These are phyloP conservation scores for Sistotremastrum niveocremeum DNA, from an alignment of 768 basidiomycete genomes.

Conservation along the genomic window DNA sequence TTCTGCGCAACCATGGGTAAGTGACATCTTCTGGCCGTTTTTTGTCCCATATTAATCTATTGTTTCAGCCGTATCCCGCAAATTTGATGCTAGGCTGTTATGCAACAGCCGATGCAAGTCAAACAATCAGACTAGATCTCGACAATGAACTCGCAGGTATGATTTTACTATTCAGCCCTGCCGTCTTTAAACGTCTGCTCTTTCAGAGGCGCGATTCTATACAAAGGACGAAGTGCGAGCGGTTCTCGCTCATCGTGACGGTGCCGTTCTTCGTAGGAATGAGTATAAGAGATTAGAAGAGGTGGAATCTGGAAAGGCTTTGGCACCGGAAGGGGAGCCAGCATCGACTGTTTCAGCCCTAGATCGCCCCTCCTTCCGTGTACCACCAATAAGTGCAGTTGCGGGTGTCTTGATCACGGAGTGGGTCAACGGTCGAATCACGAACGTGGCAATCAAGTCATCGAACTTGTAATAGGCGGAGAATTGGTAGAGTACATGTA, in stretches of 20 bases:
- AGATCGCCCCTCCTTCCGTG: conserved; percentile 44
- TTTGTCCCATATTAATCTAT: not conserved
- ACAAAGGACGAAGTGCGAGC: conserved; percentile 55
- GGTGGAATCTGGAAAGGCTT: conserved; percentile 9
- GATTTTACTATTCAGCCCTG: conserved; percentile 7
- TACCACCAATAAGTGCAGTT: conserved; percentile 69
- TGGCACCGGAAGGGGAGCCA: conserved; percentile 11
- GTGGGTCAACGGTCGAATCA: conserved; percentile 56
- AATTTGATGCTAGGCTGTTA: conserved; percentile 88
- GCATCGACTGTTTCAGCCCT: conserved; percentile 2
- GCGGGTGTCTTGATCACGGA: conserved; percentile 76
- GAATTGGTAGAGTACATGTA: too few species aligned
- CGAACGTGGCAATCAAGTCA: not conserved
- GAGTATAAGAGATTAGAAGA: conserved; percentile 41
- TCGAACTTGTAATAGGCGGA: too few species aligned
- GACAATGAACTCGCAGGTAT: conserved; percentile 91
- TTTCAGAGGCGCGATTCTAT: conserved; percentile 79
- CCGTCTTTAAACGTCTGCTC: too few species aligned
- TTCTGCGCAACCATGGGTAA: conserved; percentile 77
- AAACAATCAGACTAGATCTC: conserved; percentile 71
- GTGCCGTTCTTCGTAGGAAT: conserved; percentile 31
- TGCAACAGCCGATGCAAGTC: conserved; percentile 56
- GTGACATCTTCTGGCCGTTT: conserved; percentile 8
- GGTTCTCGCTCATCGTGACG: conserved; percentile 44
- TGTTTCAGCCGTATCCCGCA: conserved; percentile 69